Evolutionary conservation across 2,329 filamentous ascomycete species (phyloP).

Genomic region (Ophiocordyceps sinensis): DNA sequence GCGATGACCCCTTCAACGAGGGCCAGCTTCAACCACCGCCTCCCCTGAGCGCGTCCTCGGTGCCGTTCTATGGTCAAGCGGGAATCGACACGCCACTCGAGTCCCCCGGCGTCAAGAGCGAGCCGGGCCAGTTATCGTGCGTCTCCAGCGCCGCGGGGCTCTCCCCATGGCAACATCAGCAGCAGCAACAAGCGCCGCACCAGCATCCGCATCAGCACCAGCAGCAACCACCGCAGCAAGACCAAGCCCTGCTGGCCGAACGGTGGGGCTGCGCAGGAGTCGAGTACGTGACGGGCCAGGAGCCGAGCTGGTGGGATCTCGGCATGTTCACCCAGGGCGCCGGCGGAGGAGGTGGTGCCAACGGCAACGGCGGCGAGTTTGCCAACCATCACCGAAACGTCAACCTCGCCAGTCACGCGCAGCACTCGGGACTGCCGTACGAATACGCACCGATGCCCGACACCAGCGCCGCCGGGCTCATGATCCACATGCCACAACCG

Average conservation of each 20-base stretch:
- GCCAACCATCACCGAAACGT: slow-evolving; percentile 19
- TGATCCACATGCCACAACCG: slow-evolving; percentile 40
- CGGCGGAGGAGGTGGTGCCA: slow-evolving; percentile 2
- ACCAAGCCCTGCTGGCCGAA: slow-evolving; percentile 7
- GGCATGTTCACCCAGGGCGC: slow-evolving; percentile 13
- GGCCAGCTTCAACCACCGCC: slow-evolving; percentile 10
- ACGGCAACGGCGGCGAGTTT: slow-evolving; percentile 10
- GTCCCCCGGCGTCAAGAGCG: slow-evolving; percentile 21
- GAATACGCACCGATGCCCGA: slow-evolving; percentile 21
- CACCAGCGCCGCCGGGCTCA: slow-evolving; percentile 24
- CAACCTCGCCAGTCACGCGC: slow-evolving; percentile 25
- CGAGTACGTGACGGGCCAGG: slow-evolving; percentile 11
- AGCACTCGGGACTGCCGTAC: slow-evolving; percentile 25
- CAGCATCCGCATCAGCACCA: not conserved
- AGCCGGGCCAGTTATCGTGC: slow-evolving; percentile 11
- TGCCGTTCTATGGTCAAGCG: slow-evolving; percentile 17
- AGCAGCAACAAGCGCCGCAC: slow-evolving; percentile 3
- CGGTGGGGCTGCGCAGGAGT: slow-evolving; percentile 10
- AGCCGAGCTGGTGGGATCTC: slow-evolving; percentile 17
- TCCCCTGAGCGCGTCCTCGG: slow-evolving; percentile 4
- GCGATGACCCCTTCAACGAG: slow-evolving; percentile 24
- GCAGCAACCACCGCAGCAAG: not conserved
- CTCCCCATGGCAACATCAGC: slow-evolving; percentile 8
- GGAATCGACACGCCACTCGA: slow-evolving; percentile 22
- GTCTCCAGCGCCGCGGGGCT: slow-evolving; percentile 7